Evolutionary conservation across 129 eudicot genomes (phyloP).

Genomic region (Helianthus tuberosus): DNA sequence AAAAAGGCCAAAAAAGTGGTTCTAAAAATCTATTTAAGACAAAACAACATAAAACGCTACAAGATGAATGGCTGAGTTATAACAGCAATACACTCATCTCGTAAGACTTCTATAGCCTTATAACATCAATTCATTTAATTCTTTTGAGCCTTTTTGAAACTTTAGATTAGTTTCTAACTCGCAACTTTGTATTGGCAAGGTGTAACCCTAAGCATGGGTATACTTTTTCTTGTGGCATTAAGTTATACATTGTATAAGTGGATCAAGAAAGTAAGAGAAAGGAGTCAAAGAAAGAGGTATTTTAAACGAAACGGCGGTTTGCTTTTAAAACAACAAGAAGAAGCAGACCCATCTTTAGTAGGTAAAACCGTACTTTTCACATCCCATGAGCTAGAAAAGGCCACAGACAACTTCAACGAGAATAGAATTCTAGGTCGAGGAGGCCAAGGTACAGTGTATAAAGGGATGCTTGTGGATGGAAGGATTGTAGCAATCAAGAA

Average conservation of each 20-base stretch:
- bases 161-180: neutral
- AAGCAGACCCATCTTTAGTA: slow-evolving; percentile 7
- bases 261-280: neutral
- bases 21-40: too few relatives aligned
- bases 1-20: too few relatives aligned
- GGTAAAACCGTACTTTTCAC: slow-evolving; percentile 32
- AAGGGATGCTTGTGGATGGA: slow-evolving; percentile 34
- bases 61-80: too few relatives aligned
- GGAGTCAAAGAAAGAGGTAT: slow-evolving; percentile 14
- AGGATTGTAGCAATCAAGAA: slow-evolving; percentile 29
- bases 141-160: neutral
- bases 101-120: too few relatives aligned
- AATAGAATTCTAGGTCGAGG: slow-evolving; percentile 34
- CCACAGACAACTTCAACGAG: slow-evolving; percentile 31
- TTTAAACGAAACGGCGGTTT: slow-evolving; percentile 39
- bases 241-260: slow-evolving; percentile 4
- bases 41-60: too few relatives aligned
- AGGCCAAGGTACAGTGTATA: slow-evolving; percentile 39
- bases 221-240: neutral
- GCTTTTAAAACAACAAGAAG: slow-evolving; percentile 29
- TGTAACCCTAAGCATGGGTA: neutral
- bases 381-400: slow-evolving; percentile 30
- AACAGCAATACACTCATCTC: neutral
- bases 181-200: neutral
- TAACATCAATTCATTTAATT: too few relatives aligned